Evolutionary conservation across 78 protist species (phyloP).

Genomic region (Protostelium mycophagum): DNA sequence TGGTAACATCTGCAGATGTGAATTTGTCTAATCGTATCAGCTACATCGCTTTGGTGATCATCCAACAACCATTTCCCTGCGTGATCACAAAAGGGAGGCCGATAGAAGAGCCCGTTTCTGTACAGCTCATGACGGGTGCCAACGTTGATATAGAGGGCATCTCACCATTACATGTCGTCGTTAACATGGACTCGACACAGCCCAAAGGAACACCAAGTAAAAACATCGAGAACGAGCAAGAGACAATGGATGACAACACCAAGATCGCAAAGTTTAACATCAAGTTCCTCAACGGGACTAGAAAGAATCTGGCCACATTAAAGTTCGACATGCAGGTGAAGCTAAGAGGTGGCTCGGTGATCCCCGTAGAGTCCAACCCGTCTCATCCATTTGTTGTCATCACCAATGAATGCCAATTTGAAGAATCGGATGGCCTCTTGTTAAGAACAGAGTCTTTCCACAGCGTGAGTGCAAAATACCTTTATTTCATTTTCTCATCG

Average conservation of each 20-base stretch:
- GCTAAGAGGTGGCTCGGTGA: conserved; percentile 47
- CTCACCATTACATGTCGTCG: conserved; percentile 40
- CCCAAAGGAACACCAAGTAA: conserved; percentile 18
- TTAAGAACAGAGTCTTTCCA: conserved; percentile 51
- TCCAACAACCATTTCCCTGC: conserved; percentile 63
- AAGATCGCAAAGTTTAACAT: conserved; percentile 51
- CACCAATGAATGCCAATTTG: conserved; percentile 71
- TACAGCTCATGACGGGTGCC: conserved; percentile 48
- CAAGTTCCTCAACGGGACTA: conserved; percentile 55
- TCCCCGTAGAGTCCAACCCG: conserved; percentile 53
- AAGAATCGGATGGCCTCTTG: conserved; percentile 45
- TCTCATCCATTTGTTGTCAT: conserved; percentile 66
- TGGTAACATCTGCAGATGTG: neutral
- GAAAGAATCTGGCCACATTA: conserved; percentile 55
- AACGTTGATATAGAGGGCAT: conserved; percentile 42
- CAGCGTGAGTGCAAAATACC: neutral
- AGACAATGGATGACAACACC: conserved; percentile 35
- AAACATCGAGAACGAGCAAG: conserved; percentile 53
- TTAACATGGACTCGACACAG: conserved; percentile 45
- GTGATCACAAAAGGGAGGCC: conserved; percentile 62
- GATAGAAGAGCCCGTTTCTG: conserved; percentile 55
- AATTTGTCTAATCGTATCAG: neutral
- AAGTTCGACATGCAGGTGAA: conserved; percentile 66
- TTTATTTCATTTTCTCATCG: neutral
- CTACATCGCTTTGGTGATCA: conserved; percentile 45